Base-by-base conservation (phyloP, 2,329 filamentous ascomycete species). In the Fusarium mexicanum region DNA sequence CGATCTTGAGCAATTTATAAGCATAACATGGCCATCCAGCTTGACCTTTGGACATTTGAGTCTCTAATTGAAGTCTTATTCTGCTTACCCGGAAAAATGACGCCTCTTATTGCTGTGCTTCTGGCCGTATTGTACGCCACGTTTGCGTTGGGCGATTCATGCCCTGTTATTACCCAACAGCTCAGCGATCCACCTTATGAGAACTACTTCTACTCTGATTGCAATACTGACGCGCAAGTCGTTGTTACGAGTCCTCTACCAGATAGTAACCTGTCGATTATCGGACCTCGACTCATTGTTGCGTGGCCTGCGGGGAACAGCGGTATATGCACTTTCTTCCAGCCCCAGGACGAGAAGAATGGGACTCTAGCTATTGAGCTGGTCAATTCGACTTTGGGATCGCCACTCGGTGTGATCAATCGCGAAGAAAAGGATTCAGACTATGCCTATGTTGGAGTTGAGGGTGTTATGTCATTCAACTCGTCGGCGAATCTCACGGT, bases 221-320 rank as follows among this genome's bases (percentile, higher is more conserved):
- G 90, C 79, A 85, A 90, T 70, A 85, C 86, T 4, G 86, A 87
- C 40, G 85, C 86, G 10, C 90, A 92, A 72, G 88, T 90, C 1
- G 86, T 92, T 2, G 82, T 92, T 2, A 92, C 90, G 0, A 91
- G 85, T 67, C 90, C 90, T 20, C 79, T 87, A 0, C 75, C 84
- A 4, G 83, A 86, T 22, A 90, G 87, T 64, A 85, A 91, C 73
- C 80, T 91, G 3, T 85, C 82, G 3, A 82, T 89, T 40, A 88
- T 91, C 67, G 84, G 85, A 0, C 90, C 90, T 14, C 84, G 90
- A n/a, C 79, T 92, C 29, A 83, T 91, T 26, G 70, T 89, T 13
- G 91, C 90, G 14, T 92, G 90, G 90, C 90, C 91, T 13, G 88
- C 90, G 14, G 91, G 91, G 5, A 90, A 92, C 74, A 92, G 90